Base-by-base conservation (phyloP, 768 basidiomycete genomes). In the Pulveroboletus ravenelii region DNA sequence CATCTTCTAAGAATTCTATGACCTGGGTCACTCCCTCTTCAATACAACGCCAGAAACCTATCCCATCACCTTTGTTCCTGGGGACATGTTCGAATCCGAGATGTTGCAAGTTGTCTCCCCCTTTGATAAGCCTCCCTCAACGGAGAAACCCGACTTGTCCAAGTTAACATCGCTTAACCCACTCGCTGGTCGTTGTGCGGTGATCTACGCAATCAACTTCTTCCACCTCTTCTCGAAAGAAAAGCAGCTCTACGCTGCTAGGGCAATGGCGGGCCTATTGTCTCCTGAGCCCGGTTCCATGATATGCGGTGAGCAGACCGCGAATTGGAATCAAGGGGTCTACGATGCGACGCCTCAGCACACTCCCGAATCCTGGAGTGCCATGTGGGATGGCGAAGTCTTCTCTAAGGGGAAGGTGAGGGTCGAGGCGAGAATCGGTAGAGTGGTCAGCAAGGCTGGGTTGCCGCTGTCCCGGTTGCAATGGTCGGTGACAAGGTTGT, bases 11-110 rank as follows among this genome's bases (percentile, higher is more conserved):
- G 84, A 65, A 3, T 85, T 79, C 52, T 80, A 79, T 76, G 69
- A 78, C 2, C 63, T 77, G 7, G 82, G 83, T 1, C 82, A 86
- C 50, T 72, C 77, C 29, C 70, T 87, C 15, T 88, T 85, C 71
- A 76, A 64, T 37, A 74, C 78, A 2, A 79, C 76, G 0, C 73
- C 76, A 0, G 72, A 72, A 37, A 69, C 74, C 0, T 85, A 81
- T 59, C 78, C 81, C 0, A 36, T 14, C 73, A 62, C 64, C 0
- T 84, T 86, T 61, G 49, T 87, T 23, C 57, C 71, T 1, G 85
- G 84, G 1, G 77, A 87, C 50, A 71, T 66, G 0, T 76, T 87
- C 35, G 74, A 83, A 48, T 62, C 74, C 12, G 47, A 58, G 0
- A 64, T 78, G 25, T 70, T 85, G 20, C 51, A 51, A 10, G 67